These are phyloP conservation scores for Beverwykella pulmonaria DNA, from an alignment of 495 filamentous ascomycete species.

Conservation along the genomic window DNA sequence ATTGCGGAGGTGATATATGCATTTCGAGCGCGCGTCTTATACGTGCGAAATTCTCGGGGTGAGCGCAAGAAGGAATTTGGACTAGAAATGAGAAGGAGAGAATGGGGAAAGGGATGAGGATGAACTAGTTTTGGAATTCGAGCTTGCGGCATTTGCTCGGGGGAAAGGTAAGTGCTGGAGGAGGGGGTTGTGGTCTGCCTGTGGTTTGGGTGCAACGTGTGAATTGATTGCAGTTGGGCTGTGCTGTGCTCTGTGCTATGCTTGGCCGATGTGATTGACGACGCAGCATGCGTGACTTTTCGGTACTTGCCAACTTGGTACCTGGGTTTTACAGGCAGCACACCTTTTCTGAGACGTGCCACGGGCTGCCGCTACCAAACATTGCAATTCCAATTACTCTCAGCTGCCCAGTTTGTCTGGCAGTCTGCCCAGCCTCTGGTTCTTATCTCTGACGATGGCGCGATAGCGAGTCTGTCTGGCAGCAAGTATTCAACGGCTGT, in stretches of 20 bases:
- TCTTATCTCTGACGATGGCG: neutral
- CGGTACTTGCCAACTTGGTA: slow-evolving; percentile 7
- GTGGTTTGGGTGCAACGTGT: neutral
- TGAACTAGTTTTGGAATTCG: neutral
- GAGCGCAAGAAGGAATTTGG: neutral
- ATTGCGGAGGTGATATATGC: slow-evolving; percentile 1
- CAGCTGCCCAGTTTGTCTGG: neutral
- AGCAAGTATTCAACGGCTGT: neutral
- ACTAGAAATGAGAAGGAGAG: neutral
- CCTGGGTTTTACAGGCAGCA: neutral
- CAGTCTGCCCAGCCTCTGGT: neutral
- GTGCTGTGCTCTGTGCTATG: neutral
- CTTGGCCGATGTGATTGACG: neutral
- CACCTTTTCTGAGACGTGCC: slow-evolving; percentile 16
- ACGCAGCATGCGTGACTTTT: neutral
- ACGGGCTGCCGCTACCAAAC: slow-evolving; percentile 21
- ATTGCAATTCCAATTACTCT: neutral
- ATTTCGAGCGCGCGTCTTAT: neutral
- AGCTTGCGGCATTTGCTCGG: neutral
- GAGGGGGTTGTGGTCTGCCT: neutral
- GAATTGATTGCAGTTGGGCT: neutral
- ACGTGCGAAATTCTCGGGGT: neutral
- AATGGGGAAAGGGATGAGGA: neutral
- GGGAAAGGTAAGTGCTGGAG: neutral
- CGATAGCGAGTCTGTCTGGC: neutral